Percentiles rank a stretch among this genome's conserved stretches.
Conservation (phyloP, 352 stramenopile genomes). For the Pythium apleroticum region DNA sequence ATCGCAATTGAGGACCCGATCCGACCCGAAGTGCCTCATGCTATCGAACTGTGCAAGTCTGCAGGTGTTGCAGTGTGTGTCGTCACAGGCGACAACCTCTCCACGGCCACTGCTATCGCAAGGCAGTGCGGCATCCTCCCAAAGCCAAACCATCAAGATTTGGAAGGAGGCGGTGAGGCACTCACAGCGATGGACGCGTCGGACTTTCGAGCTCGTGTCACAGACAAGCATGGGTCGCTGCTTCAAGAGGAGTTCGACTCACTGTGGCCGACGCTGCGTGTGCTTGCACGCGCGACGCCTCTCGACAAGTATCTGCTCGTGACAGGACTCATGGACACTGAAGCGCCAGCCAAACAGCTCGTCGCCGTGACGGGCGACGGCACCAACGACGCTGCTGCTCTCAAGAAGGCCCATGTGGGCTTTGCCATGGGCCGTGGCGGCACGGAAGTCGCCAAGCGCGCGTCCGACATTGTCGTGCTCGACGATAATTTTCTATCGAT, state of each 20-base stretch:
- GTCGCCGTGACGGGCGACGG: conserved; percentile 77
- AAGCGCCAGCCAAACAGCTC: conserved; percentile 35
- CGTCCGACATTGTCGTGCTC: conserved; percentile 88
- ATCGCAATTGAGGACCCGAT: conserved; percentile 94
- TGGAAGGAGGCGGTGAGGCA: not conserved
- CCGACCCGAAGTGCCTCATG: conserved; percentile 83
- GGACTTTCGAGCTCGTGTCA: conserved; percentile 49
- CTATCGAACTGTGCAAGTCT: conserved; percentile 89
- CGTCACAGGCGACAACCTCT: conserved; percentile 91
- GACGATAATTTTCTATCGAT: conserved; percentile 95
- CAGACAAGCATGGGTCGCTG: conserved; percentile 52
- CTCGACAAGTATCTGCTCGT: conserved; percentile 92
- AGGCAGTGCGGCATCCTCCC: conserved; percentile 85
- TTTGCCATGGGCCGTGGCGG: conserved; percentile 69
- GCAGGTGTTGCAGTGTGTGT: conserved; percentile 92
- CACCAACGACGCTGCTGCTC: conserved; percentile 63
- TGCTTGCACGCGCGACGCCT: conserved; percentile 91
- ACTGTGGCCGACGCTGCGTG: conserved; percentile 80
- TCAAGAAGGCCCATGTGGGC: conserved; percentile 79
- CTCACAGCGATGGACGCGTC: conserved; percentile 39
- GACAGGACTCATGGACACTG: conserved; percentile 70
- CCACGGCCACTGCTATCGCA: conserved; percentile 90
- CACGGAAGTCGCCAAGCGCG: conserved; percentile 86
- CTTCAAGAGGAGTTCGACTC: conserved; percentile 69
- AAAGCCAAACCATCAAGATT: conserved; percentile 27